These are phyloP conservation scores for Cyamopsis tetragonoloba DNA, from an alignment of 306 rosid genomes.

Conservation along the genomic window DNA sequence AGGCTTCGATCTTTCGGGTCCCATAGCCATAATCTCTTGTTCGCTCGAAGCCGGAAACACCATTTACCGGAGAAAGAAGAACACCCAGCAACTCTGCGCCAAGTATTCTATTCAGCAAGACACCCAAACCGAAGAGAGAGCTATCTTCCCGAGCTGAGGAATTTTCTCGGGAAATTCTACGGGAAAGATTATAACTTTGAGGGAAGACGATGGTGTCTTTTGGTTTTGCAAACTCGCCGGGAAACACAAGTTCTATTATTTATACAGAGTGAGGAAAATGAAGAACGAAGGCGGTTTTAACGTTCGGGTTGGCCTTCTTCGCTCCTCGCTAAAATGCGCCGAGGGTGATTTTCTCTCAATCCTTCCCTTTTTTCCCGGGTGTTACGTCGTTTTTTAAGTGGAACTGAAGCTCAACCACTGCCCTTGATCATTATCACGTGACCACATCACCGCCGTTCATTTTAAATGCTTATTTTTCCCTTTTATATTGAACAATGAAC, in stretches of 20 bases:
- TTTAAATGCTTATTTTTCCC: neutral
- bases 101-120: neutral
- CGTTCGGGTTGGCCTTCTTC: constrained; percentile 50
- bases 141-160: constrained; percentile 20
- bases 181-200: neutral
- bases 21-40: constrained; percentile 53
- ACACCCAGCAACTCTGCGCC: neutral
- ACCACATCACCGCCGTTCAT: neutral
- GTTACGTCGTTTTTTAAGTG: neutral
- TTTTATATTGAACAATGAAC: too few species aligned
- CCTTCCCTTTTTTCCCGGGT: constrained; percentile 10
- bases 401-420: neutral
- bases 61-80: constrained; percentile 33
- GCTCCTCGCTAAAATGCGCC: constrained; percentile 37
- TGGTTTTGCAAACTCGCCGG: constrained; percentile 44
- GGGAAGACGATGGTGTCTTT: neutral
- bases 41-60: constrained; percentile 42
- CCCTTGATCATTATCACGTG: neutral
- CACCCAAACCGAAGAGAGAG: constrained; percentile 7
- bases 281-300: constrained; percentile 49
- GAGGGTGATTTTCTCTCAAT: neutral
- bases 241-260: constrained; percentile 38
- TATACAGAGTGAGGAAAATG: constrained; percentile 29
- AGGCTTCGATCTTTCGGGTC: constrained; percentile 67
- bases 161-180: neutral